Base-by-base conservation (phyloP, 1,284 basidiomycete genomes). In the Phylloporus sp. region DNA sequence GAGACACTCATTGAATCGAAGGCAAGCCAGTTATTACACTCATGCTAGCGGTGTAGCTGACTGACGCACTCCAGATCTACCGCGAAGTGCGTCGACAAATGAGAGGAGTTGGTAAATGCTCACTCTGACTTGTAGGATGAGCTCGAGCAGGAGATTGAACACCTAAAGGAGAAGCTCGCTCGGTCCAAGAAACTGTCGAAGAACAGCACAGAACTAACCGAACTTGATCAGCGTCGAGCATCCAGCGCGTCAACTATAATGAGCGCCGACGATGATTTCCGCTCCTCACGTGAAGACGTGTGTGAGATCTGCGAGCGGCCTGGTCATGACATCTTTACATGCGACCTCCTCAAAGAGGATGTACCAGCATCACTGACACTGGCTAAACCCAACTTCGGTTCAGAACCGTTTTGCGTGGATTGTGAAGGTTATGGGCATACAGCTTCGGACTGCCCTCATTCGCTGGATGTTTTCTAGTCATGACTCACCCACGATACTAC, bases 1-100 rank as follows among this genome's bases (percentile, higher is more conserved):
- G 96, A 98, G 80, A 88, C 90, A 66, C 84, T 98, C 57, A 90
- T 97, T 47, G 96, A 98, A 80, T 89, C 94, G 66, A 97, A 98
- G 89, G 89, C 91, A 69, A 63, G 82, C 65, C 14, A 12, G 43
- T 37, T 62, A 64, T 14, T 14, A 35, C 39, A 19, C 58, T 39
- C n/a, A 45, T 47, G 39, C 17, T 56, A 25, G 29, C 45, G 35
- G 8, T 29, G 10, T 39, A 53, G 59, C 70, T 78, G 25, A 81
- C 52, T 25, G 60, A 20, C 37, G 37, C 53, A 11, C 17, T n/a
- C 41, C 55, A 93, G 91, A 97, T 97, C 72, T 97, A 97, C 79
- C 90, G 91, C 63, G 95, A 98, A 78, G 90, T 90, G 73, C 63
- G 83, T 70, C 25, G 25, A 53, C 43, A 19, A 56, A 37, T 41